Base-by-base conservation (phyloP, 1,284 basidiomycete genomes). In the Caloboletus firmus region DNA sequence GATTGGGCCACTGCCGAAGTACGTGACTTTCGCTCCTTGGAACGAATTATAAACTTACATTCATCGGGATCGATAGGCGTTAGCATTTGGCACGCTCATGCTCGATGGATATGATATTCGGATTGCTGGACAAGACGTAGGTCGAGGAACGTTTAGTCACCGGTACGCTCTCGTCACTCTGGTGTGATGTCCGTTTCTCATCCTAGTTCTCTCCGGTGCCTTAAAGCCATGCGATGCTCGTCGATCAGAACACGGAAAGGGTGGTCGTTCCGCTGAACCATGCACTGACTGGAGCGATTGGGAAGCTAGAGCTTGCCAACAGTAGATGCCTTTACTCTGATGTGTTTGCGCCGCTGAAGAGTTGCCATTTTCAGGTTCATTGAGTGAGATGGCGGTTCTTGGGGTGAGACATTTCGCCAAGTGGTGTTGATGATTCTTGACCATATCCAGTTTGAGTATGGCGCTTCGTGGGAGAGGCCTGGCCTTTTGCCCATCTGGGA, bases 1-100 rank as follows among this genome's bases (percentile, higher is more conserved):
- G 91, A 95, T 66, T 95, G 90, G 80, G 90, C 91, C 1, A 93
- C 91, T 32, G 93, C 90, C 11, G 93, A 96, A 76, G 89, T 84
- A 51, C 9, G 72, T 59, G 0, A 20, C 30, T 22, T n/a, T 37
- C 26, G 22, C 11, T 39, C 8, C 2, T 37, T n/a, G 15, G 4
- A 26, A 43, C 0, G 13, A 36, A 10, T 30, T 4, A n/a, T 13
- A 5, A 26, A 34, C 2, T n/a, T n/a, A 24, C n/a, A 3, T 2
- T 30, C n/a, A 36, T 28, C 20, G 32, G 15, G 8, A 13, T 48
- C 1, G 39, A 37, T 46, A 88, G 84, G 88, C 91, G 0, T 74
- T 95, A 72, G 93, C 92, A 0, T 92, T 93, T 63, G 93, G 93
- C 0, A 84, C 89, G 1, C 76, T 95, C 36, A 81, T 95, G 82